Base-by-base conservation (phyloP, 2,329 filamentous ascomycete species). In the Phaeosphaeriaceae sp. region DNA sequence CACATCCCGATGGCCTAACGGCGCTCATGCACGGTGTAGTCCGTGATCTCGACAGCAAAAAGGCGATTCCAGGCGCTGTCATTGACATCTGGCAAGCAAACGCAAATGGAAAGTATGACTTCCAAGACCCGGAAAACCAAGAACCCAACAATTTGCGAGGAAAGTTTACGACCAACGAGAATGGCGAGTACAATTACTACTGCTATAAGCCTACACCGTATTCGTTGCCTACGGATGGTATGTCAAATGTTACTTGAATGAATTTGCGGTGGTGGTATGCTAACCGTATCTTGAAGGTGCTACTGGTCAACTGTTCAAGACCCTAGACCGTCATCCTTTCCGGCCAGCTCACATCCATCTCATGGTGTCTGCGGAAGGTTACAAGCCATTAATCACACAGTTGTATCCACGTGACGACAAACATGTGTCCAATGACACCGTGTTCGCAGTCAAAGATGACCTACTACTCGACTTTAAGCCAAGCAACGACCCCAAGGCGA, bases 31-130 rank as follows among this genome's bases (percentile, higher is more conserved):
- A 90, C 78, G 88, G 88, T 60, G 77, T 80, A 38, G 81, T 91
- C 66, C 80, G 74, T 40, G 85, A 89, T 66, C 77, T 87, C 59
- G 77, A 83, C 56, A 88, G 86, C 50, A 83, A 84, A 67, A 81
- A 83, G 75, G 84, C 84, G 54, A 86, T 91, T 63, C 81, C 80
- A 46, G 78, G 80, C 64, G 87, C 87, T 60, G 85, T 89, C 56
- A 84, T 91, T 64, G 88, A 91, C 69, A 87, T 90, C 77, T 91
- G 88, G 88, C 86, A 91, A 70, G 87, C 88, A 42, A 87, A 83
- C 58, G 79, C 86, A 72, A 90, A 90, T 76, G 87, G 87, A 71
- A 85, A 87, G 70, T 90, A 90, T 78, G 87, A 89, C 67, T 85
- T 88, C 80, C 86, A 89, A 74, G 88, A 90, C 72, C 87, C 86